Base-by-base conservation (phyloP, 495 filamentous ascomycete species). In the Penicillium robsamsonii region DNA sequence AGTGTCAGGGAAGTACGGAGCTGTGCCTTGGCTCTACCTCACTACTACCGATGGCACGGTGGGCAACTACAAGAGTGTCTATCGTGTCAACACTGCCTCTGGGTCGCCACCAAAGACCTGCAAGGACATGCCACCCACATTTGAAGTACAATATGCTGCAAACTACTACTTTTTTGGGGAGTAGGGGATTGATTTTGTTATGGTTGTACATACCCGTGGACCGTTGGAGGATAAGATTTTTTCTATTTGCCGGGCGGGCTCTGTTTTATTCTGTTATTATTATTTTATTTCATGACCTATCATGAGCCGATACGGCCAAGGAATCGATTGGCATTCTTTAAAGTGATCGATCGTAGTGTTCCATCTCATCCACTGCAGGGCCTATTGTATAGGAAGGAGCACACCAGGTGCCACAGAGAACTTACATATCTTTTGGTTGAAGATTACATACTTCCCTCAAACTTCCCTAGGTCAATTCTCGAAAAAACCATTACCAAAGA, bases 71-170 rank as follows among this genome's bases (percentile, higher is more conserved):
- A 84, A 86, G 71, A 81, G 90, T 63, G 85, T 93, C 8, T 97
- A 94, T 65, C 80, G 94, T n/a, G 74, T 97, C 15, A 79, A 91
- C 64, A 98, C 94, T 1, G 91, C 85, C 3, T 91, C 91, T 10
- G 94, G 94, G 17, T 79, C 75, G n/a, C 66, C 90, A 1, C 92
- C 94, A 0, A 73, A 79, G 35, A 92, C 84, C 1, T 98, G 94
- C 69, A 65, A 82, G 37, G 87, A 86, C 1, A 76, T 83, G 79
- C 69, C 77, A 1, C 70, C 73, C 29, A 49, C 64, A 5, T 92
- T 98, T 59, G 69, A 83, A 47, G 81, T 95, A 33, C 76, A 91
- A 67, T 98, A 98, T 72, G 79, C 90, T 12, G 84, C 93, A 8
- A 84, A 91, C 77, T 97, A 91, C 46, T 82, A 74, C 59, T 73